Conservation (phyloP, 225 moss, liverwort and hornwort genomes). For the Sphagnum contortum region DNA sequence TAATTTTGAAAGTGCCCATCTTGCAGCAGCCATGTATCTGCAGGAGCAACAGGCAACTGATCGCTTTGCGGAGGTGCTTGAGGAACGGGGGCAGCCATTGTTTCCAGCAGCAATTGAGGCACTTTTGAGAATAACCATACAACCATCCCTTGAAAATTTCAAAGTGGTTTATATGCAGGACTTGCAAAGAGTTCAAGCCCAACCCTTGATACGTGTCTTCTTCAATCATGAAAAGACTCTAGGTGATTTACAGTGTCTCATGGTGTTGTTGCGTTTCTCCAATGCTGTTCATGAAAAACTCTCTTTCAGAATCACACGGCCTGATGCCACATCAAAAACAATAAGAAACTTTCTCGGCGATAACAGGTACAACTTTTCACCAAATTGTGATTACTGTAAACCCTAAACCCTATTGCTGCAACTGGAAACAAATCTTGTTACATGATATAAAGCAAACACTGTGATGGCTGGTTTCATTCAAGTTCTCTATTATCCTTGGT, state of each 20-base stretch:
- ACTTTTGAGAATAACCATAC: slow-evolving; percentile 28
- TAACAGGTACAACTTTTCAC: slow-evolving; percentile 14
- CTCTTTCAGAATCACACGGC: slow-evolving; percentile 33
- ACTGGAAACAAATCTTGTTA: too few relatives aligned
- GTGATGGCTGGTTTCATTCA: too few relatives aligned
- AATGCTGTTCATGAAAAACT: slow-evolving; percentile 29
- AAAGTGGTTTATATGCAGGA: slow-evolving; percentile 44
- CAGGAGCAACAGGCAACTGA: slow-evolving; percentile 36
- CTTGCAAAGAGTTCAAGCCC: slow-evolving; percentile 10
- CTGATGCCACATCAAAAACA: slow-evolving; percentile 29
- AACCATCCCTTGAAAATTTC: slow-evolving; percentile 25
- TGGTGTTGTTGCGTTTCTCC: slow-evolving; percentile 31
- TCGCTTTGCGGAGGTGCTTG: slow-evolving; percentile 36
- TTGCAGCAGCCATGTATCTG: slow-evolving; percentile 29
- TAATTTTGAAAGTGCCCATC: slow-evolving; percentile 23
- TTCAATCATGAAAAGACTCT: slow-evolving; percentile 29
- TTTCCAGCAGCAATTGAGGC: slow-evolving; percentile 25
- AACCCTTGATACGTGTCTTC: slow-evolving; percentile 31
- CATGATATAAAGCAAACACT: too few relatives aligned
- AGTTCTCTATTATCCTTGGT: too few relatives aligned
- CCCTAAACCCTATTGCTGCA: too few relatives aligned
- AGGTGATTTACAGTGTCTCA: slow-evolving; percentile 30
- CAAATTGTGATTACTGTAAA: too few relatives aligned
- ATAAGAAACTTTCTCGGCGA: slow-evolving; percentile 25
- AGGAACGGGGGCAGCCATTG: slow-evolving; percentile 28